phyloP scores from a whole-genome alignment of 495 filamentous ascomycete genomes.

The Tuber microsphaerosporum region DNA sequence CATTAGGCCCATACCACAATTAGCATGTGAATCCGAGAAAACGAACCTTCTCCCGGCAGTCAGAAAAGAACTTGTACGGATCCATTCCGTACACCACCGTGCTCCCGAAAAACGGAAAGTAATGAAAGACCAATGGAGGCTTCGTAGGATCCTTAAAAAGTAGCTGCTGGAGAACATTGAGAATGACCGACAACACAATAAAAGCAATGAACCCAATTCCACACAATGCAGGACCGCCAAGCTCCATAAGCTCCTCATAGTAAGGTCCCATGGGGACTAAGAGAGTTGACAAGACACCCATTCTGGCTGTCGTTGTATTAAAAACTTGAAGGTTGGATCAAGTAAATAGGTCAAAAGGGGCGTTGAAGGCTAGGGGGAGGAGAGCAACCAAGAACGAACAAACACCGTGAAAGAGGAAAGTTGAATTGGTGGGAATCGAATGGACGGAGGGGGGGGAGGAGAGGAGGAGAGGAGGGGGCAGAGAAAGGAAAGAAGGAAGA shows the following conservation, averaged over 20 bases:
- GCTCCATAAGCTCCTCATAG: conserved; percentile 44
- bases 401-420: background rate
- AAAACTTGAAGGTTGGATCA: background rate
- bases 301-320: background rate
- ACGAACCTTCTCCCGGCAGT: conserved; percentile 60
- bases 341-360: background rate
- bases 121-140: conserved; percentile 77
- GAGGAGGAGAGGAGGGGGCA: background rate
- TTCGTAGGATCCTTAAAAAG: conserved; percentile 65
- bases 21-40: background rate
- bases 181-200: conserved; percentile 51
- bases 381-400: background rate
- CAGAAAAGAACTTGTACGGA: conserved; percentile 68
- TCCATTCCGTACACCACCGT: conserved; percentile 78
- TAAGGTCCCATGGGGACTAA: conserved; percentile 30
- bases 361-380: background rate
- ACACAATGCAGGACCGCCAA: conserved; percentile 43
- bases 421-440: conserved; percentile 2
- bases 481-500: background rate
- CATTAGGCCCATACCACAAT: conserved; percentile 8
- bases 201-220: conserved; percentile 43
- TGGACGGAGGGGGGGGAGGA: background rate
- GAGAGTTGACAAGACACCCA: conserved; percentile 36
- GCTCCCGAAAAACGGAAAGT: conserved; percentile 71
- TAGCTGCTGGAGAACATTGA: conserved; percentile 63